Evolutionary conservation across 2,329 filamentous ascomycete genomes (phyloP).

Genomic region (Trichoderma semiorbis): DNA sequence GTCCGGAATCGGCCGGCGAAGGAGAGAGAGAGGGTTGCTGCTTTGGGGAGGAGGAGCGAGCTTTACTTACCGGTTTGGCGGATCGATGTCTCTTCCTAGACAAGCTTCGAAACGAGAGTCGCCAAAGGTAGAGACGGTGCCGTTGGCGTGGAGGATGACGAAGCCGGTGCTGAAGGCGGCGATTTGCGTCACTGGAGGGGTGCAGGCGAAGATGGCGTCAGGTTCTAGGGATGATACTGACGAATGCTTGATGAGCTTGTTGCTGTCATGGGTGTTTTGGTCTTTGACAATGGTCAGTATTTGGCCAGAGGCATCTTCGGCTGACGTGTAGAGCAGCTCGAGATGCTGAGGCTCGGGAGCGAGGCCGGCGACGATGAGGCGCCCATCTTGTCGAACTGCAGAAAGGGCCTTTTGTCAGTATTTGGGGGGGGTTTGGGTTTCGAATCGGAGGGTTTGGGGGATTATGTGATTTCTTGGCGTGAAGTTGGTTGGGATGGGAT

Average conservation of each 20-base stretch:
- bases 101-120: slow-evolving; percentile 56
- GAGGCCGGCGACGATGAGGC: slow-evolving; percentile 24
- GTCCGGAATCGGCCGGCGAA: not conserved
- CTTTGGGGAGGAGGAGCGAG: not conserved
- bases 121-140: slow-evolving; percentile 52
- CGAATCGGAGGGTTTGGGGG: not conserved
- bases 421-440: too few relatives aligned
- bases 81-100: slow-evolving; percentile 48
- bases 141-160: slow-evolving; percentile 41
- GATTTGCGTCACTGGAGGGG: slow-evolving; percentile 36
- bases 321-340: slow-evolving; percentile 4
- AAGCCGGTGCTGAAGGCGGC: slow-evolving; percentile 50
- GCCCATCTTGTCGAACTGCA: slow-evolving; percentile 24
- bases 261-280: not conserved
- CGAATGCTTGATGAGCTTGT: slow-evolving; percentile 24
- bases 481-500: too few relatives aligned
- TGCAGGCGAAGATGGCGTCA: slow-evolving; percentile 24
- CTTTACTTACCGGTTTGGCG: slow-evolving; percentile 34
- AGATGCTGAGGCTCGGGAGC: slow-evolving; percentile 11
- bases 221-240: slow-evolving; percentile 20
- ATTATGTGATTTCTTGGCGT: not conserved
- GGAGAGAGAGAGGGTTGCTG: too few relatives aligned
- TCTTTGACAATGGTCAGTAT: slow-evolving; percentile 14
- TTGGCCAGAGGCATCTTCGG: slow-evolving; percentile 22
- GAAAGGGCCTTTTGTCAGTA: slow-evolving; percentile 2